Percentiles rank a stretch among this genome's conserved stretches.
These are phyloP conservation scores for Hypoxylon fuscum DNA, from an alignment of 495 filamentous ascomycete species.

Conservation along the genomic window DNA sequence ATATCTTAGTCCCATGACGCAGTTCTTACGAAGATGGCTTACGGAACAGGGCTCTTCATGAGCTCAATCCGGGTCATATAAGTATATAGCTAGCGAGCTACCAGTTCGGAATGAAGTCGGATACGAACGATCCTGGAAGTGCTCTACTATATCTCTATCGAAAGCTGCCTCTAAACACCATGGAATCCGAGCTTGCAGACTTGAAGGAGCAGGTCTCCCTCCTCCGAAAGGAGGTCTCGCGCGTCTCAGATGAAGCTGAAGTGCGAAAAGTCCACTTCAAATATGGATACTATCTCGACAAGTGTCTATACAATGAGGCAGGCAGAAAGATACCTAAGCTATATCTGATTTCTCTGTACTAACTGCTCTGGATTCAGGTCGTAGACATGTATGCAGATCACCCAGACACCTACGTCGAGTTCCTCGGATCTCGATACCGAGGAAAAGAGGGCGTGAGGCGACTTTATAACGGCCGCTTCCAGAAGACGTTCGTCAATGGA, in stretches of 20 bases:
- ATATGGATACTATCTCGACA: conserved; percentile 68
- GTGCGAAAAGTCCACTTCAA: conserved; percentile 64
- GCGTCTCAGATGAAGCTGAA: conserved; percentile 55
- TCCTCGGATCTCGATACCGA: conserved; percentile 62
- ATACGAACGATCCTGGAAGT: background rate
- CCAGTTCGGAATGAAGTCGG: background rate
- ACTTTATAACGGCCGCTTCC: conserved; percentile 64
- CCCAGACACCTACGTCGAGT: conserved; percentile 65
- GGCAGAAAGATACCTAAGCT: background rate
- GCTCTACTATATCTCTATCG: background rate
- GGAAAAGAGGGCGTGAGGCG: conserved; percentile 62
- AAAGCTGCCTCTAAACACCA: conserved; percentile 3
- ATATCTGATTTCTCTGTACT: conserved; percentile 8
- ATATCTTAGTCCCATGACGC: conserved; percentile 29
- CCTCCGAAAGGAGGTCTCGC: conserved; percentile 39
- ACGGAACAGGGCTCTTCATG: conserved; percentile 11
- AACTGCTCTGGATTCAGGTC: conserved; percentile 43
- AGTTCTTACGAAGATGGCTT: conserved; percentile 29
- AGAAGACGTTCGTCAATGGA: conserved; percentile 56
- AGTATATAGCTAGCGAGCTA: conserved; percentile 22
- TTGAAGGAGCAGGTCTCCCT: conserved; percentile 42
- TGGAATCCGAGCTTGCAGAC: conserved; percentile 34
- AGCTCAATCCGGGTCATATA: background rate
- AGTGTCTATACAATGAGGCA: conserved; percentile 65
- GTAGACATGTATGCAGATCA: conserved; percentile 62